A percentile compares a stretch with the other conserved stretches of the same genome.
Evolutionary conservation across 768 basidiomycete genomes (phyloP).

Genomic region (Trametes villosa): DNA sequence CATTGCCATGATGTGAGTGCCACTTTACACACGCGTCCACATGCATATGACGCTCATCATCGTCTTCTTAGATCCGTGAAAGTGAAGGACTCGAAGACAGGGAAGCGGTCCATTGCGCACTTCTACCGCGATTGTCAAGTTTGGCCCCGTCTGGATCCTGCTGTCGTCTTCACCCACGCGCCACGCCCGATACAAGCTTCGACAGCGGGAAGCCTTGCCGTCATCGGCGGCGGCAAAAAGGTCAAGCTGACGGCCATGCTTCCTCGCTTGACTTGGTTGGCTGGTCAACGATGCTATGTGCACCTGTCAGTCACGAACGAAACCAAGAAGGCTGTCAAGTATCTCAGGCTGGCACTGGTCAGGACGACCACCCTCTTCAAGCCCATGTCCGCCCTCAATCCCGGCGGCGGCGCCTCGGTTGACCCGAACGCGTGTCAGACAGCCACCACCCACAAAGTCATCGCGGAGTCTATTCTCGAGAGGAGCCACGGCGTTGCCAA

Average conservation of each 20-base stretch:
- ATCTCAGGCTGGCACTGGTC: constrained; percentile 62
- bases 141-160: constrained; percentile 75
- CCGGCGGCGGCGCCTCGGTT: constrained; percentile 27
- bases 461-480: constrained; percentile 68
- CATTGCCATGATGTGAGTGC: constrained; percentile 76
- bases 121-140: constrained; percentile 85
- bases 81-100: constrained; percentile 65
- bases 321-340: constrained; percentile 69
- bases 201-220: constrained; percentile 56
- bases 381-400: constrained; percentile 46
- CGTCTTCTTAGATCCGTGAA: constrained; percentile 61
- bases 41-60: neutral
- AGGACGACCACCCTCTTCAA: constrained; percentile 71
- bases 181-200: constrained; percentile 61
- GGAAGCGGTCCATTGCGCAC: constrained; percentile 78
- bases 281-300: constrained; percentile 78
- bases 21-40: neutral
- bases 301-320: constrained; percentile 68
- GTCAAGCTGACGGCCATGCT: constrained; percentile 68
- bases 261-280: constrained; percentile 77
- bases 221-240: constrained; percentile 56
- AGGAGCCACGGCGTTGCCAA: constrained; percentile 64
- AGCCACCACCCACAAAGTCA: constrained; percentile 60
- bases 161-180: constrained; percentile 61
- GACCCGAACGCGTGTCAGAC: constrained; percentile 70